Evolutionary conservation across 2,329 filamentous ascomycete genomes (phyloP), one percentile per base, ranked within the genome.

Genomic region (Penicillium italicum): DNA sequence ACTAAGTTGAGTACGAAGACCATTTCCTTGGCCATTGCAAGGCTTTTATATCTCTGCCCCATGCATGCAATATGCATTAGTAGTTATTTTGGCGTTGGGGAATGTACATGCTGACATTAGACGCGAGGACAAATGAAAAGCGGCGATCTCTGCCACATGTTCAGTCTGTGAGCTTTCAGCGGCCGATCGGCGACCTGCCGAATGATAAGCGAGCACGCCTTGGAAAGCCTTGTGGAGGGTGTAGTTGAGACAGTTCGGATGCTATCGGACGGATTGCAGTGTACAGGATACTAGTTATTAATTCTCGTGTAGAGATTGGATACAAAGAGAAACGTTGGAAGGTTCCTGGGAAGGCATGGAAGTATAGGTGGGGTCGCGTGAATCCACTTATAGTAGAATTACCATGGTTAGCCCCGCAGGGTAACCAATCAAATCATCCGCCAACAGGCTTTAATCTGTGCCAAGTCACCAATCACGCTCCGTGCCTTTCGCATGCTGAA

Each of bases 41-140:
- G 5, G 18, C 40, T 51, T 63, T 61, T 62, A 62, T 61, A 57
- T 37, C n/a, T n/a, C 31, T 34, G 2, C 12, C 16, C 11, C 30
- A 10, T 34, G 20, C 14, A 24, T 46, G 3, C 4, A 6, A n/a
- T 16, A 10, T 11, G 20, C 20, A 33, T 7, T 8, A n/a, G 43
- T 11, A n/a, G 30, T 11, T n/a, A 33, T 16, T 16, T 31, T 33
- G n/a, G 34, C 11, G 2, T 4, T n/a, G 14, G 1, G 11, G 1
- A 20, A 36, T 12, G 9, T 31, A 18, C 33, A 22, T 8, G n/a
- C 26, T 33, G 8, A 7, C 8, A 12, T 9, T n/a, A 26, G 4
- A 2, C 24, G 5, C 14, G 7, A 18, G 8, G 11, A 16, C 52
- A 50, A 55, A 55, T 55, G 33, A 55, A n/a, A 33, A 6, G 31